A percentile compares a stretch with the other conserved stretches of the same genome.
These are phyloP conservation scores for Tanacetum coccineum DNA, from an alignment of 129 eudicot species.

Conservation along the genomic window DNA sequence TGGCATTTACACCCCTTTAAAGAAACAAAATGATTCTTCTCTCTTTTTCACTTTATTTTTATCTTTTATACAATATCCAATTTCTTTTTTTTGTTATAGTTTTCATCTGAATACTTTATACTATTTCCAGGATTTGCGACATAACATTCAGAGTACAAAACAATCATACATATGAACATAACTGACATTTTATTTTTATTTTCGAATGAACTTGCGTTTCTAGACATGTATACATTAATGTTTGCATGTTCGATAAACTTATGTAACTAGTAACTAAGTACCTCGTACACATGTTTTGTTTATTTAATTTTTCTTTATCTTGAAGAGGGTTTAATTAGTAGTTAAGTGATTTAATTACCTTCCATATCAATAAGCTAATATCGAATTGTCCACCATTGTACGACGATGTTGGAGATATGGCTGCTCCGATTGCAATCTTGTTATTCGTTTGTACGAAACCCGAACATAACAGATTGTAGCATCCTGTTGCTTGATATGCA, in stretches of 20 bases:
- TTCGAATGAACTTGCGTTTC: too few species aligned
- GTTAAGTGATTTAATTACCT: slow-evolving; percentile 42
- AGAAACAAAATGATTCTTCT: slow-evolving; percentile 34
- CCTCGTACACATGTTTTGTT: too few species aligned
- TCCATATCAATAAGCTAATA: slow-evolving; percentile 80
- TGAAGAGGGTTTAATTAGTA: too few species aligned
- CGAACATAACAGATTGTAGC: slow-evolving; percentile 89
- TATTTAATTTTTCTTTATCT: too few species aligned
- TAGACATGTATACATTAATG: too few species aligned
- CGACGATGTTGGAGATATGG: slow-evolving; percentile 82
- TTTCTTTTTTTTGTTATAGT: too few species aligned
- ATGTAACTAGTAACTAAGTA: too few species aligned
- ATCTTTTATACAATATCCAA: slow-evolving; percentile 1
- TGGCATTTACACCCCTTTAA: slow-evolving; percentile 28
- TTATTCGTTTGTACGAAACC: slow-evolving; percentile 90
- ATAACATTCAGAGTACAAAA: background rate
- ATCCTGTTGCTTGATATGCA: slow-evolving; percentile 92
- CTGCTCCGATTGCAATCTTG: slow-evolving; percentile 83
- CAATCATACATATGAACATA: background rate
- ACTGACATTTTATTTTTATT: too few species aligned
- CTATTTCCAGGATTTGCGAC: background rate
- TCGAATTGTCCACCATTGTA: slow-evolving; percentile 85
- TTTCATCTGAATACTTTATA: background rate
- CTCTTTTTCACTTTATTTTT: slow-evolving; percentile 16
- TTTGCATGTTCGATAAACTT: too few species aligned